Percentiles rank a stretch among this genome's conserved stretches.
These are phyloP conservation scores for Geum urbanum DNA, from an alignment of 306 rosid species.

Conservation along the genomic window DNA sequence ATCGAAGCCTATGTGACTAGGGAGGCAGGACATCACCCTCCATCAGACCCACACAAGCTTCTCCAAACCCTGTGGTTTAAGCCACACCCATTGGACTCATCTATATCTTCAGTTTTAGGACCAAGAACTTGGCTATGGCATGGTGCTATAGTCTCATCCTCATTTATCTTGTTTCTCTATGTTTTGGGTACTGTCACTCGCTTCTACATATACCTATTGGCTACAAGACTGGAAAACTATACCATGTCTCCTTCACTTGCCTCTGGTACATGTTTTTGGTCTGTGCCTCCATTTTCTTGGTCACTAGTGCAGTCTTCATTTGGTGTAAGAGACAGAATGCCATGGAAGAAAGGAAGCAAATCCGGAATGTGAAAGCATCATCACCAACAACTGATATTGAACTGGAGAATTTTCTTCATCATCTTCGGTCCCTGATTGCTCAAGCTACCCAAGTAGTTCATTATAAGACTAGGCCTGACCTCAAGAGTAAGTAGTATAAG, in stretches of 20 bases:
- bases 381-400: conserved; percentile 28
- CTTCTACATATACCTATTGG: conserved; percentile 34
- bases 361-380: conserved; percentile 16
- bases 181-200: conserved; percentile 35
- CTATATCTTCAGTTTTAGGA: conserved; percentile 30
- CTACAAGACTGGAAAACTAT: conserved; percentile 17
- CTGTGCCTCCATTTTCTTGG: conserved; percentile 33
- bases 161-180: conserved; percentile 37
- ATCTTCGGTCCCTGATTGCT: conserved; percentile 24
- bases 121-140: conserved; percentile 43
- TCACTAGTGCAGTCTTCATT: conserved; percentile 29
- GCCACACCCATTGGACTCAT: conserved; percentile 34
- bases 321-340: conserved; percentile 36
- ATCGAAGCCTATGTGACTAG: conserved; percentile 46
- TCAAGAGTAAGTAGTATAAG: conserved; percentile 30
- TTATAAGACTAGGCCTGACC: conserved; percentile 41
- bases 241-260: conserved; percentile 31
- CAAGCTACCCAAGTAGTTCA: conserved; percentile 34
- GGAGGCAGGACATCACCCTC: conserved; percentile 31
- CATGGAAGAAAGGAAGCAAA: conserved; percentile 16
- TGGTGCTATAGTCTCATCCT: conserved; percentile 35
- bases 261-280: conserved; percentile 46
- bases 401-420: conserved; percentile 38
- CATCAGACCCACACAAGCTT: conserved; percentile 15
- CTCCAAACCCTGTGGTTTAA: conserved; percentile 33